Evolutionary conservation across 2,329 filamentous ascomycete species (phyloP).

Genomic region (Fusarium tanahbumbuense): DNA sequence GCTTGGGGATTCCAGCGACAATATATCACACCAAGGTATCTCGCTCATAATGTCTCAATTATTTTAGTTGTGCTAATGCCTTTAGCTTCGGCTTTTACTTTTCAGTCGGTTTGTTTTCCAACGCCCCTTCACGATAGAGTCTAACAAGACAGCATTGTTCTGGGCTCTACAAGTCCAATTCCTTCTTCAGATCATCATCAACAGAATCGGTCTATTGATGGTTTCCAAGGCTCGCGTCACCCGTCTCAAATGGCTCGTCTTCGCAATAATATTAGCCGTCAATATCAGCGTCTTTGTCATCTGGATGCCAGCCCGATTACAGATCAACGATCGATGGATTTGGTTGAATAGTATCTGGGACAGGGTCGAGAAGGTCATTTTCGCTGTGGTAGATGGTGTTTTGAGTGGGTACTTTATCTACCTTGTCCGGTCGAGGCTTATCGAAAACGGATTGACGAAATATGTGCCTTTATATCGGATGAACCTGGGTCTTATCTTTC

Average conservation of each 20-base stretch:
- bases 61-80: background rate
- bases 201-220: slow-evolving; percentile 61
- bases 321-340: slow-evolving; percentile 56
- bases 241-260: slow-evolving; percentile 58
- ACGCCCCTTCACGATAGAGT: rapidly evolving
- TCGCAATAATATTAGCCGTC: slow-evolving; percentile 58
- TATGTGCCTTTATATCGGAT: slow-evolving; percentile 58
- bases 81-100: slow-evolving; percentile 42
- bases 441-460: slow-evolving; percentile 60
- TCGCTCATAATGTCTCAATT: rapidly evolving
- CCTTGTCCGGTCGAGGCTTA: slow-evolving; percentile 57
- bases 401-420: slow-evolving; percentile 64
- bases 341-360: slow-evolving; percentile 64
- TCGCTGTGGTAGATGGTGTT: slow-evolving; percentile 59
- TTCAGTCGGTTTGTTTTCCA: slow-evolving; percentile 28
- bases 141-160: slow-evolving; percentile 23
- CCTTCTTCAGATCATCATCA: slow-evolving; percentile 66
- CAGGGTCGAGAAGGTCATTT: slow-evolving; percentile 63
- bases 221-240: slow-evolving; percentile 49
- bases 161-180: slow-evolving; percentile 62
- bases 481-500: slow-evolving; percentile 44
- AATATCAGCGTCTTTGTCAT: slow-evolving; percentile 66
- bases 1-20: slow-evolving; percentile 43
- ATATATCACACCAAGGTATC: slow-evolving; percentile 40
- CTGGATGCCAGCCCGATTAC: slow-evolving; percentile 64